These are phyloP conservation scores for Hysterangium stoloniferum DNA, from an alignment of 768 basidiomycete species.

Conservation along the genomic window DNA sequence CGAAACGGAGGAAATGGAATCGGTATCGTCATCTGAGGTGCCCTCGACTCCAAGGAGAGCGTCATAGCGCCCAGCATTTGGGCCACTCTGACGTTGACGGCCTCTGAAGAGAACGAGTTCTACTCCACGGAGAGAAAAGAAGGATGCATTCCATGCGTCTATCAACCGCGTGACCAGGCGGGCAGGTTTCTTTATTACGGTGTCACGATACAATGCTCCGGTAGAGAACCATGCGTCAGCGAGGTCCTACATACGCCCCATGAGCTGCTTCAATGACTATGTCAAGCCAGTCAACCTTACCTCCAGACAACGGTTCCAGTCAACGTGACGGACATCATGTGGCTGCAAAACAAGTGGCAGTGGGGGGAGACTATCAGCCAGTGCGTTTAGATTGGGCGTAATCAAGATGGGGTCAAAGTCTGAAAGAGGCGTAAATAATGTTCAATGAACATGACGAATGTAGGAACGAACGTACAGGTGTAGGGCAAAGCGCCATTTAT, in stretches of 20 bases:
- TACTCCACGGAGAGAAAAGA: constrained; percentile 68
- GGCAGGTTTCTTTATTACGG: constrained; percentile 39
- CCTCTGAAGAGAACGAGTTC: constrained; percentile 79
- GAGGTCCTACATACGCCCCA: constrained; percentile 71
- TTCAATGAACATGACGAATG: background rate
- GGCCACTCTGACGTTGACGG: constrained; percentile 67
- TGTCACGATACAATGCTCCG: constrained; percentile 30
- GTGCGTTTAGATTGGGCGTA: constrained; percentile 56
- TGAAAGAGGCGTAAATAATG: background rate
- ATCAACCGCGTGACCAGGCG: constrained; percentile 61
- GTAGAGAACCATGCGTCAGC: constrained; percentile 54
- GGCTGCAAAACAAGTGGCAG: constrained; percentile 66
- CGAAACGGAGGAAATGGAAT: constrained; percentile 19
- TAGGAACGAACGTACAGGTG: background rate
- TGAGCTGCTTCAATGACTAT: no score
- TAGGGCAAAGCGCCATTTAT: background rate
- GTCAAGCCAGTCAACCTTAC: constrained; percentile 32
- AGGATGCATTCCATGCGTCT: constrained; percentile 72
- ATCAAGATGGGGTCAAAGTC: constrained; percentile 6
- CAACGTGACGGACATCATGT: constrained; percentile 71
- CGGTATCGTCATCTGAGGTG: constrained; percentile 23
- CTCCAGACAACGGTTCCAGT: constrained; percentile 76
- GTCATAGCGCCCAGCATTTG: constrained; percentile 46
- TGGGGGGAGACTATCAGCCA: constrained; percentile 56
- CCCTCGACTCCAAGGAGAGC: constrained; percentile 38